phyloP scores from a whole-genome alignment of 441 rosid genomes.

The Pelargonium australe region DNA sequence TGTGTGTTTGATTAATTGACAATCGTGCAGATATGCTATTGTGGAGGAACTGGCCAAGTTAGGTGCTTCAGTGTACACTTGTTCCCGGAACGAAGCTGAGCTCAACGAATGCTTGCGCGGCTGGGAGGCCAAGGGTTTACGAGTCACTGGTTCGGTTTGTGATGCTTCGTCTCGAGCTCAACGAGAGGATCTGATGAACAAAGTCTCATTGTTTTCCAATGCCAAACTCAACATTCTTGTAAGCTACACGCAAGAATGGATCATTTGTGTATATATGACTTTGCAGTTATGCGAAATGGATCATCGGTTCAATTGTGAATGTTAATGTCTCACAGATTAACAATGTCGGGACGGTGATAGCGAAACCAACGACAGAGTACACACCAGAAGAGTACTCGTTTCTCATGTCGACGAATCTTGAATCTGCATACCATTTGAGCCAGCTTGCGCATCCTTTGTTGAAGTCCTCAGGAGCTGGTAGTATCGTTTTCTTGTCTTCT shows the following conservation, averaged over 20 bases:
- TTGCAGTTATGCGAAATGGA: no score
- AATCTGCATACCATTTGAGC: conserved; percentile 17
- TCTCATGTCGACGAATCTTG: conserved; percentile 21
- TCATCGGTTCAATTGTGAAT: no score
- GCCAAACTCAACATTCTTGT: conserved; percentile 19
- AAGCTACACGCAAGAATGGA: neutral
- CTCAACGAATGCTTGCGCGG: conserved; percentile 7
- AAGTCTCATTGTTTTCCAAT: conserved; percentile 4
- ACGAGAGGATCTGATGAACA: conserved; percentile 9
- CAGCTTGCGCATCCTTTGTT: conserved; percentile 20
- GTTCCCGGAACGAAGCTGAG: conserved; percentile 12
- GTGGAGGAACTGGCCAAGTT: conserved; percentile 19
- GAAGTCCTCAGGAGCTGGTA: conserved; percentile 19
- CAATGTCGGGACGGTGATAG: conserved; percentile 8
- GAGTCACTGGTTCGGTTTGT: conserved; percentile 9
- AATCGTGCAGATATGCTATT: conserved; percentile 7
- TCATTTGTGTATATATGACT: neutral
- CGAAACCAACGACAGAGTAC: neutral
- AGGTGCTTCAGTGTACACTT: conserved; percentile 16
- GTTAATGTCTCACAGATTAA: no score
- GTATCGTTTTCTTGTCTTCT: conserved; percentile 20
- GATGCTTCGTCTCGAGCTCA: conserved; percentile 13
- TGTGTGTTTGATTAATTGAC: no score
- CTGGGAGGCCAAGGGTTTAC: conserved; percentile 15
- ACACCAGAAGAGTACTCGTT: conserved; percentile 20